Percentiles rank a stretch among this genome's conserved stretches.
These are phyloP conservation scores for Amaranthus tricolor DNA, from an alignment of 179 eudicot genomes.

Conservation along the genomic window DNA sequence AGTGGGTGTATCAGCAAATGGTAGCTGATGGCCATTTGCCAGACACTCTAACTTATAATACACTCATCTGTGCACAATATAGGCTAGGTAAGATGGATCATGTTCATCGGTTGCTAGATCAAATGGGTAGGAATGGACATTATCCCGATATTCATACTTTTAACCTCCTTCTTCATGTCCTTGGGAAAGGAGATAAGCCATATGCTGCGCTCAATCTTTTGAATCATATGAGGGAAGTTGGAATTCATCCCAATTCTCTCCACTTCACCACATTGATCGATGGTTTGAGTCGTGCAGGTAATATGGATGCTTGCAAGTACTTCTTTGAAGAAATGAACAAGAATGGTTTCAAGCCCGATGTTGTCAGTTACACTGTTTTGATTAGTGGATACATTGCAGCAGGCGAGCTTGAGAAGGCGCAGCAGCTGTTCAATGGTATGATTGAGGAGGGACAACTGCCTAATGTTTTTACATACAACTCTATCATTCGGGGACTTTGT, in stretches of 20 bases:
- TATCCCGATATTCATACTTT: slow-evolving; percentile 74
- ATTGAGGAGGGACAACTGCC: slow-evolving; percentile 64
- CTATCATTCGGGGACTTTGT: slow-evolving; percentile 89
- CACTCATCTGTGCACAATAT: slow-evolving; percentile 62
- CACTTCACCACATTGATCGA: slow-evolving; percentile 87
- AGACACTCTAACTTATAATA: slow-evolving; percentile 67
- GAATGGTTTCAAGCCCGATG: slow-evolving; percentile 66
- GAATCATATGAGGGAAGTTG: slow-evolving; percentile 78
- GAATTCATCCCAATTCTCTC: slow-evolving; percentile 55
- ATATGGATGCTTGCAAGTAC: slow-evolving; percentile 72
- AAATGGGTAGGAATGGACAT: slow-evolving; percentile 72
- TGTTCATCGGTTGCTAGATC: slow-evolving; percentile 62
- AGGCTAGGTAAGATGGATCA: slow-evolving; percentile 74
- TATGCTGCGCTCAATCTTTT: slow-evolving; percentile 65
- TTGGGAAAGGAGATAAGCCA: slow-evolving; percentile 76
- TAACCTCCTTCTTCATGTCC: slow-evolving; percentile 73
- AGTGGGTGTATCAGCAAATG: slow-evolving; percentile 88
- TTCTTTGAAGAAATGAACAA: slow-evolving; percentile 80
- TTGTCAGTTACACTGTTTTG: slow-evolving; percentile 76
- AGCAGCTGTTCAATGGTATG: slow-evolving; percentile 60
- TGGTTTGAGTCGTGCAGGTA: slow-evolving; percentile 83
- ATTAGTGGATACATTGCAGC: slow-evolving; percentile 68
- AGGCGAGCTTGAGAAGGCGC: slow-evolving; percentile 69
- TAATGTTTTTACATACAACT: slow-evolving; percentile 76
- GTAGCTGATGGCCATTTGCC: slow-evolving; percentile 59